Evolutionary conservation across 352 stramenopile species (phyloP).

Genomic region (Pythium dissotocum): DNA sequence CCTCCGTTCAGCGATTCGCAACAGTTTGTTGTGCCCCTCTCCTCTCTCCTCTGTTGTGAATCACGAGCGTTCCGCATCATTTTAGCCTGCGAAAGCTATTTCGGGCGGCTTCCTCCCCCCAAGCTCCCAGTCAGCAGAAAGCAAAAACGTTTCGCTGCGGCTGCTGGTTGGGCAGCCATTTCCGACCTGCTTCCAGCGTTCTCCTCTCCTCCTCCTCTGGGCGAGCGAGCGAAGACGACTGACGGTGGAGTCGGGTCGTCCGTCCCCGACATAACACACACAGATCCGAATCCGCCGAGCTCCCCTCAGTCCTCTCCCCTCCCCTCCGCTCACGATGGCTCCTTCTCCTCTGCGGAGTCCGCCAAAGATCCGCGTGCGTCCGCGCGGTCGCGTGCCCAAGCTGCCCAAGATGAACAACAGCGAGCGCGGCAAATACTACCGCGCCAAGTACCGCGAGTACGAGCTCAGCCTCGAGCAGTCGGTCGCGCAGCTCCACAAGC

Average conservation of each 20-base stretch:
- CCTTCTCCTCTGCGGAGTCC: neutral
- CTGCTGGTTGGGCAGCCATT: neutral
- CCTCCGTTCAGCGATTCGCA: neutral
- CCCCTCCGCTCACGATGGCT: neutral
- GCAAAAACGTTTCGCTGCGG: neutral
- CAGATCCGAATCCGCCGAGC: neutral
- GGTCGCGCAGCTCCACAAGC: slow-evolving; percentile 33
- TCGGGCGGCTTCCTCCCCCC: neutral
- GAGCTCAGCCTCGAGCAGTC: slow-evolving; percentile 41
- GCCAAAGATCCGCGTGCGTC: neutral
- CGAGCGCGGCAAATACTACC: slow-evolving; percentile 69
- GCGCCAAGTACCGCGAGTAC: slow-evolving; percentile 61
- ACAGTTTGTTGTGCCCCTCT: neutral
- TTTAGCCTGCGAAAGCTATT: neutral
- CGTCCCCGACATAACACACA: no score
- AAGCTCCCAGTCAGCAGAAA: neutral
- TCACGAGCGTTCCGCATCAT: neutral
- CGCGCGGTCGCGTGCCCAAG: slow-evolving; percentile 32
- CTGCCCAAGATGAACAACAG: slow-evolving; percentile 70
- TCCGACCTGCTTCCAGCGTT: neutral
- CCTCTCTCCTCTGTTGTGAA: neutral
- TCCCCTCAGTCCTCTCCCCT: neutral
- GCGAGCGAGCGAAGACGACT: no score
- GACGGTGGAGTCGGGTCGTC: no score
- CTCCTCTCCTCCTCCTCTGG: neutral